Evolutionary conservation across 306 rosid genomes (phyloP).

Genomic region (Inga leiocalycina): DNA sequence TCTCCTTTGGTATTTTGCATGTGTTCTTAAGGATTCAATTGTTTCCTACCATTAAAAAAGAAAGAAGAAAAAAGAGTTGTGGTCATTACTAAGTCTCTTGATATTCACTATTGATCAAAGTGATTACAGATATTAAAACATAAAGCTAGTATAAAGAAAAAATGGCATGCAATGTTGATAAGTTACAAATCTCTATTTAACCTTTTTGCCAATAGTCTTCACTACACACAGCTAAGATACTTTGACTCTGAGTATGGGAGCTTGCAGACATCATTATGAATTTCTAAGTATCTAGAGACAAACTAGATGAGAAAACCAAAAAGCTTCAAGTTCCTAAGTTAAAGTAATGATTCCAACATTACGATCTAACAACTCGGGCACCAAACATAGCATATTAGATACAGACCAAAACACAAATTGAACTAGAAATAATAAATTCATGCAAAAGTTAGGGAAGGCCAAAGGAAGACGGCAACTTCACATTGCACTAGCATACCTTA

Average conservation of each 20-base stretch:
- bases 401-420: neutral
- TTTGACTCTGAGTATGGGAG: neutral
- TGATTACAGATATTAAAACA: neutral
- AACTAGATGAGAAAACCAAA: neutral
- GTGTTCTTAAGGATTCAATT: slow-evolving; percentile 71
- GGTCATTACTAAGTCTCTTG: slow-evolving; percentile 11
- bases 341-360: neutral
- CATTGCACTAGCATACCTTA: slow-evolving; percentile 1
- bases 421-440: neutral
- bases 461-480: slow-evolving; percentile 9
- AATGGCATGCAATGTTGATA: neutral
- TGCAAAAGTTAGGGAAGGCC: neutral
- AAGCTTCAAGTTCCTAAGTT: neutral
- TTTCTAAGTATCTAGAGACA: neutral
- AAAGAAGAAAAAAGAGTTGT: neutral
- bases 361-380: neutral
- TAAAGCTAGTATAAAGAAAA: neutral
- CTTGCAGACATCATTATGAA: neutral
- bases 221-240: neutral
- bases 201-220: neutral
- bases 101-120: neutral
- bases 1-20: slow-evolving; percentile 81
- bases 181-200: neutral
- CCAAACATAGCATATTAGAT: neutral
- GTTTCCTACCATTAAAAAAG: slow-evolving; percentile 61